Evolutionary conservation across 768 basidiomycete species (phyloP).

Genomic region (Mycena kentingensis): DNA sequence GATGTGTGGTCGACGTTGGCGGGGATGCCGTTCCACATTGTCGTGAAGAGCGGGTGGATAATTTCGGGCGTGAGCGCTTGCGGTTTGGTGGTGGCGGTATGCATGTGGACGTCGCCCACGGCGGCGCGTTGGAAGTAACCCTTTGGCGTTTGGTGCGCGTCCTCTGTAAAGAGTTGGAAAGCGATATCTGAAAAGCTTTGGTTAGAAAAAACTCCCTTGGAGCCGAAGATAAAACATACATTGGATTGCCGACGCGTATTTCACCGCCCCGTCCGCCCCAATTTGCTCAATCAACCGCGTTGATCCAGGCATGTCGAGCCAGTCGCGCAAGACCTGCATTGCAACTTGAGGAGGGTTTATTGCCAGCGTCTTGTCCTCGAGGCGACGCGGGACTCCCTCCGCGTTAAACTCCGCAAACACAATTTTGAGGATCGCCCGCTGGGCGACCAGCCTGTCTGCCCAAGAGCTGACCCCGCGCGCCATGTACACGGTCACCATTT

Average conservation of each 20-base stretch:
- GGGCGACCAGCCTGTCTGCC: conserved; percentile 9
- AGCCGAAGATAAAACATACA: conserved; percentile 4
- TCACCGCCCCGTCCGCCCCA: conserved; percentile 1
- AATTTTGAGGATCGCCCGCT: conserved; percentile 18
- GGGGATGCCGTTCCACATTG: conserved; percentile 9
- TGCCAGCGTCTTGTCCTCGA: conserved; percentile 11
- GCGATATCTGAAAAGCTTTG: conserved; percentile 7
- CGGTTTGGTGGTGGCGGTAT: conserved; percentile 13
- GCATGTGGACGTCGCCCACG: conserved; percentile 17
- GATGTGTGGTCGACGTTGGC: neutral
- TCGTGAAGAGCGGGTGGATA: conserved; percentile 14
- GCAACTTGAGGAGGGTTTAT: conserved; percentile 12
- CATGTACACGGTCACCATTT: conserved; percentile 20
- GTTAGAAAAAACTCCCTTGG: neutral
- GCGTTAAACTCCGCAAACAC: conserved; percentile 23
- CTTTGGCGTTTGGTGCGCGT: conserved; percentile 18
- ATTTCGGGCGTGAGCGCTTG: conserved; percentile 4
- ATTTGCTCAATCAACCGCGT: conserved; percentile 15
- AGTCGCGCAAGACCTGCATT: neutral
- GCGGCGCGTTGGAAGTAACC: conserved; percentile 21
- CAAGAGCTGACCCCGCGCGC: conserved; percentile 8
- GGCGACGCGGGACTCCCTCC: conserved; percentile 15
- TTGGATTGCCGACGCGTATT: conserved; percentile 17
- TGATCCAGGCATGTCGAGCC: conserved; percentile 11
- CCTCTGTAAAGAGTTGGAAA: conserved; percentile 17